Percentiles rank a stretch among this genome's conserved stretches.
Evolutionary conservation across 106 monocot species (phyloP).

Genomic region (Dendrobium huoshanense): DNA sequence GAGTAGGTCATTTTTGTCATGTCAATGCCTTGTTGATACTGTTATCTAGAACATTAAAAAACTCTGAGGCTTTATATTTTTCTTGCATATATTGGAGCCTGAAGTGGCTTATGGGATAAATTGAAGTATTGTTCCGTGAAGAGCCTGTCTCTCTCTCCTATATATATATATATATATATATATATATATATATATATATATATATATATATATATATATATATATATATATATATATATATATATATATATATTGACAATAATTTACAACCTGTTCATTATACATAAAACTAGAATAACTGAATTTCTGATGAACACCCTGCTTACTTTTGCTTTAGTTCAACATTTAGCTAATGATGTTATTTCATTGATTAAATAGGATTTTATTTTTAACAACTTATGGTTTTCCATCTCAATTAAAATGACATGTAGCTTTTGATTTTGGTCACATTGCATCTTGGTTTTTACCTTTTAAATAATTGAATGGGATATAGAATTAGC

Average conservation of each 20-base stretch:
- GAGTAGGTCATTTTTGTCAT: neutral
- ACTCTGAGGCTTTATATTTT: neutral
- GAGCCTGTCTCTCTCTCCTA: neutral
- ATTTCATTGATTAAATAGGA: neutral
- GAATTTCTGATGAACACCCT: neutral
- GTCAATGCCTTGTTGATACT: neutral
- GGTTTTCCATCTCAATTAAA: neutral
- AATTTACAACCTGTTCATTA: neutral
- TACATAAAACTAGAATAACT: neutral
- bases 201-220: no score
- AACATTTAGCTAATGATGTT: neutral
- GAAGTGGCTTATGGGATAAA: neutral
- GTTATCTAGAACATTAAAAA: neutral
- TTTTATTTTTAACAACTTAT: neutral
- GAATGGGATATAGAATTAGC: neutral
- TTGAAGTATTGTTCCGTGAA: neutral
- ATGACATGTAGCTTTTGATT: neutral
- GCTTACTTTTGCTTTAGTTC: neutral
- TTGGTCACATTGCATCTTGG: neutral
- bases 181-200: neutral
- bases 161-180: neutral
- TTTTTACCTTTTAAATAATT: neutral
- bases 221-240: no score
- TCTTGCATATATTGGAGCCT: neutral
- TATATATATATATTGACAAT: neutral